phyloP scores from a whole-genome alignment of 2,329 filamentous ascomycete species.

The Lasiodiplodia theobromae region DNA sequence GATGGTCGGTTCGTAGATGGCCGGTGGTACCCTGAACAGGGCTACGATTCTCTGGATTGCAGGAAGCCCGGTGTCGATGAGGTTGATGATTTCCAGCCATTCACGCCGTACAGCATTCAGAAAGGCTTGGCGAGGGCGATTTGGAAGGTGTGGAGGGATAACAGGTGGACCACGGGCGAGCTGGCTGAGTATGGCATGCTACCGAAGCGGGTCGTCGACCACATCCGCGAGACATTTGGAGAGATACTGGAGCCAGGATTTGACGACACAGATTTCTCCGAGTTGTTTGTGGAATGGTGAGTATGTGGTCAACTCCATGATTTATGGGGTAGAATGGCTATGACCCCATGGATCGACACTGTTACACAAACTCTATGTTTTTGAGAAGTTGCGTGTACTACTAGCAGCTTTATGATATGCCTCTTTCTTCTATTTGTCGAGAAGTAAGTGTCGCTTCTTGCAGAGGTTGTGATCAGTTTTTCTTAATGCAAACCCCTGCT shows the following conservation, averaged over 20 bases:
- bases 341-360: no score
- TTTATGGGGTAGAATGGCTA: no score
- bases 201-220: not conserved
- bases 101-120: not conserved
- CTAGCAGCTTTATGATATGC: no score
- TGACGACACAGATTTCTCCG: no score
- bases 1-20: not conserved
- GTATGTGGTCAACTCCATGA: not conserved
- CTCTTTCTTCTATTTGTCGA: no score
- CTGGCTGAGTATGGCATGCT: not conserved
- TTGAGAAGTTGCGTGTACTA: no score
- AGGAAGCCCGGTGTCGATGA: not conserved
- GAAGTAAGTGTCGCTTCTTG: no score
- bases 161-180: no score
- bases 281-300: no score
- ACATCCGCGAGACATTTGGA: not conserved
- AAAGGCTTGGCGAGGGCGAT: not conserved
- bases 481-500: no score
- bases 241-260: not conserved
- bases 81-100: not conserved
- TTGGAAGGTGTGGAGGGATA: not conserved
- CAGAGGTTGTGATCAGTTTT: no score
- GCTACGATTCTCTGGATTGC: not conserved
- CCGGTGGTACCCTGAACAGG: not conserved
- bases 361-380: no score